Evolutionary conservation across 129 eudicot species (phyloP), one percentile per base, ranked within the genome.

Genomic region (Flaveria brownii): DNA sequence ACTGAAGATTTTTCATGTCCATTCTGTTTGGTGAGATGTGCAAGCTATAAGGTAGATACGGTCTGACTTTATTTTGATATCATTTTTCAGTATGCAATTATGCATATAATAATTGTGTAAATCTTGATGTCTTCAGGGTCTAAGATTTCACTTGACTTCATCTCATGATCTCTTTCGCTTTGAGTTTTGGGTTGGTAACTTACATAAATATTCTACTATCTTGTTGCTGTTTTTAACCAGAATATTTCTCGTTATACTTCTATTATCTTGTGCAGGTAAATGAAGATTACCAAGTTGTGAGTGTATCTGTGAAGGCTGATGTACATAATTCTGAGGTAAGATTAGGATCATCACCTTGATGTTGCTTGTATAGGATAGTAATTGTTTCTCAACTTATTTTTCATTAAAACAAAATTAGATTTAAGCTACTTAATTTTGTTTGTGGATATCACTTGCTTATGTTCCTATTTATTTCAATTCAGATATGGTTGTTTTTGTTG

Each of bases 1-100:
- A 93, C 98, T 1, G 97, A 90, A 82, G 97, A 93, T 74, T 93
- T 87, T 70, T 39, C 96, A 6, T 93, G 98, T 83, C 96, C 98
- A 52, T 93, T 93, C 76, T 93, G 98, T 83, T 87, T 93, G 89
- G 96, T 93, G 50, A 82, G 85, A 83, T 91, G 98, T 81, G 86
- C 91, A 50, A 88, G 93, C 79, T 93, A 82, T 74, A 88, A 88
- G 98, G 98, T 93, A 73, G 59, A 68, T 66, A 36, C 28, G 46
- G 33, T 60, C 54, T 73, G 81, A 57, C 63, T 68, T 26, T 36
- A 46, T 46, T 11, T 73, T 50, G 5, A 69, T 18, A 56, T 78
- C 68, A 70, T 36, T 66, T 69, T 47, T 64, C 63, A 30, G 30
- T 73, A 26, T 55, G 23, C 71, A 23, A 49, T 43, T 54, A 57